Conservation (phyloP, 495 filamentous ascomycete species). For the Cercophora samala region DNA sequence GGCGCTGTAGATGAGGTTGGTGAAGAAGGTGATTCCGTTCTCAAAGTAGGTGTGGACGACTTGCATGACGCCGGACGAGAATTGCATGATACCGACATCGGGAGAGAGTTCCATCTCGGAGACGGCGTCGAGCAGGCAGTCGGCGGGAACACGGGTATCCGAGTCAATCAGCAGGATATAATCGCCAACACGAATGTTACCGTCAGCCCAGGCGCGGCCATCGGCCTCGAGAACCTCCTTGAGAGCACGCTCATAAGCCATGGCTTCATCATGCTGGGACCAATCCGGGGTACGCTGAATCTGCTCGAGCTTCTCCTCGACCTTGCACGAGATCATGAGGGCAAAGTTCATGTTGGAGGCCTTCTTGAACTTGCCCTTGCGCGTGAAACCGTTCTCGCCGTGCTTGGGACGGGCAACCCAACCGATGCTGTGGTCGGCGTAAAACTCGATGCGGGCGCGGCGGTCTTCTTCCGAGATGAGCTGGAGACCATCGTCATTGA, state of each 20-base stretch:
- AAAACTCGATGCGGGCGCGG: conserved; percentile 62
- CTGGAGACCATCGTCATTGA: conserved; percentile 78
- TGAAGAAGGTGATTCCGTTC: conserved; percentile 81
- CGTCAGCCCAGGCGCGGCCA: conserved; percentile 73
- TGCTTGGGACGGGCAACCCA: conserved; percentile 72
- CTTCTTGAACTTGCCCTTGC: conserved; percentile 69
- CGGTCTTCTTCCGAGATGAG: conserved; percentile 64
- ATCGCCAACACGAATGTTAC: conserved; percentile 75
- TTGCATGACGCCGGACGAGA: conserved; percentile 79
- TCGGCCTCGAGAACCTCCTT: conserved; percentile 68
- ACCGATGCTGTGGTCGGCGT: conserved; percentile 71
- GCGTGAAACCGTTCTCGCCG: conserved; percentile 58
- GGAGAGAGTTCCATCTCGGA: conserved; percentile 78
- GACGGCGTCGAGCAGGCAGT: conserved; percentile 73
- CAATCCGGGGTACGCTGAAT: conserved; percentile 58
- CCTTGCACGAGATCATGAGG: conserved; percentile 68
- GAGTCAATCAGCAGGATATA: conserved; percentile 76
- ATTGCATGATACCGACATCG: conserved; percentile 78
- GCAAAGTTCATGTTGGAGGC: conserved; percentile 85
- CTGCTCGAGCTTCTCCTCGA: conserved; percentile 63
- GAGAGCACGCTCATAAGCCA: conserved; percentile 63
- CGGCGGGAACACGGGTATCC: conserved; percentile 69
- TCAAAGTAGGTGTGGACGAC: conserved; percentile 71
- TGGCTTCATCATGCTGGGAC: conserved; percentile 66
- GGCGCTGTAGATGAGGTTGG: conserved; percentile 75